A percentile compares a stretch with the other conserved stretches of the same genome.
Evolutionary conservation across 495 filamentous ascomycete genomes (phyloP).

Genomic region (Podospora appendiculata): DNA sequence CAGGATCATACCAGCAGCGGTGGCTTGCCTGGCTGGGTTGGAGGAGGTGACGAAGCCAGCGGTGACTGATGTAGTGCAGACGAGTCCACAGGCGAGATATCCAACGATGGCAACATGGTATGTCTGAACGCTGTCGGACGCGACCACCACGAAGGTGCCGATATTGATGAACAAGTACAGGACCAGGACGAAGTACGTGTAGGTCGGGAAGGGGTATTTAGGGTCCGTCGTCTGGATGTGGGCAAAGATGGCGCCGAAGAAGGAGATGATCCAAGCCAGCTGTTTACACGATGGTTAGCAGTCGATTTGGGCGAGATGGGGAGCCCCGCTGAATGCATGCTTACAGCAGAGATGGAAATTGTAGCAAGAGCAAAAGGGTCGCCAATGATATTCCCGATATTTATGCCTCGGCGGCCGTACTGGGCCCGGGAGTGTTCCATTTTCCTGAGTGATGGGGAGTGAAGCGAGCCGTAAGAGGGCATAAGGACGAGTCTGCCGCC

Average conservation of each 20-base stretch:
- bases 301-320: background rate
- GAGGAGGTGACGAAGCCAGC: constrained; percentile 71
- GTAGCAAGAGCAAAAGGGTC: constrained; percentile 96
- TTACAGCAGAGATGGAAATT: constrained; percentile 81
- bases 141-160: constrained; percentile 72
- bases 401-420: constrained; percentile 54
- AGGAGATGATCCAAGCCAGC: constrained; percentile 92
- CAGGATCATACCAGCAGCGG: constrained; percentile 90
- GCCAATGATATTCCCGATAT: constrained; percentile 81
- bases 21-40: constrained; percentile 68
- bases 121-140: constrained; percentile 70
- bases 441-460: constrained; percentile 71
- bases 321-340: constrained; percentile 20
- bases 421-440: constrained; percentile 60
- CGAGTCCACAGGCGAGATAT: constrained; percentile 73
- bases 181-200: constrained; percentile 81
- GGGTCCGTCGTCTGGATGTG: constrained; percentile 29
- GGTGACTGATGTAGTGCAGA: constrained; percentile 75
- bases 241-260: constrained; percentile 76
- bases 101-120: constrained; percentile 92
- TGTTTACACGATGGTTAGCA: constrained; percentile 33
- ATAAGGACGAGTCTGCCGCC: constrained; percentile 37
- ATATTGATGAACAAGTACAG: constrained; percentile 78
- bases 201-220: constrained; percentile 57
- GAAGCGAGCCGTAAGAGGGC: constrained; percentile 65